Base-by-base conservation (phyloP, 805 yeast genomes). In the Spathaspora sp. region DNA sequence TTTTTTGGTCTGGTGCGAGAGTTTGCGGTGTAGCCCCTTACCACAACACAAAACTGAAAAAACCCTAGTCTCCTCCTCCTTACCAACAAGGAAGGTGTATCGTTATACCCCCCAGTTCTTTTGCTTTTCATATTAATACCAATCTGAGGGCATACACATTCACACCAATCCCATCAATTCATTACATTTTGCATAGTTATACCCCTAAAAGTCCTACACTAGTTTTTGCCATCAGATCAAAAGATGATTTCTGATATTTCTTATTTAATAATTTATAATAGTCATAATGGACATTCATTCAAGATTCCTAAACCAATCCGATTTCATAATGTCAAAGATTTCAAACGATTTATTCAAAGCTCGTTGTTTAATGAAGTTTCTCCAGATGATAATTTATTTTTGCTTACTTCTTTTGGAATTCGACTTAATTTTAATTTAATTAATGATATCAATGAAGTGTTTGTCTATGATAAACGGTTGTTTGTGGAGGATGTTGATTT, bases 351-450 rank as follows among this genome's bases (percentile, higher is more conserved):
- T 48, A 35, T 74, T 11, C 57, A 55, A 38, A 70, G 68, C 48
- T 49, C 62, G 32, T 69, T 73, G 48, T 28, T 55, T 6, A 57
- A 55, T 43, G 3, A 12, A 8, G 6, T 23, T 3, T 23, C 26
- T 4, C n/a, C 26, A 19, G 49, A 48, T 1, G 76, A 68, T 14
- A 63, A 70, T 53, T 55, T 73, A n/a, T 73, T 86, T 56, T 67
- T 87, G 12, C 65, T 87, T 39, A 77, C 90, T 2, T 81, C 90
- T 1, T 83, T 79, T 62, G 92, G 92, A 0, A 75, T 81, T 45
- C 82, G 79, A 58, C 69, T 87, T 55, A 82, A 79, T 62, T 78
- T 71, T 62, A 75, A 73, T 60, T 75, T 73, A 75, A 72, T 75
- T 44, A 70, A 79, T 56, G 85, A 81, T 52, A 63, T 78, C 29